Conservation (phyloP, 2,329 filamentous ascomycete species). For the Cryphonectria nitschkei region DNA sequence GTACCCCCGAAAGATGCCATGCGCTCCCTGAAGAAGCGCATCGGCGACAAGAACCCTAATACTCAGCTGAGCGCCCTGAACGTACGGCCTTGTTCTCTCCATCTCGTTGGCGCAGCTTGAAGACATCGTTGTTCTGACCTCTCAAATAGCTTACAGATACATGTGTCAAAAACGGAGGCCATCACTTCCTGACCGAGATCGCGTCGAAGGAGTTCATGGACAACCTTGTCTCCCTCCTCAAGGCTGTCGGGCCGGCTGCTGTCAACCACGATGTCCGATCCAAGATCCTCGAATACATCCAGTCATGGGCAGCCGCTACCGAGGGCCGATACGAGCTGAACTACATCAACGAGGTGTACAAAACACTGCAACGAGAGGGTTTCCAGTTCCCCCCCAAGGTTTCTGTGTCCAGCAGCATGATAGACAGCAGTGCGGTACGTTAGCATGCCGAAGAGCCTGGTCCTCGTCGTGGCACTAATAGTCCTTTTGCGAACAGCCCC, state of each 20-base stretch:
- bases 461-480: neutral
- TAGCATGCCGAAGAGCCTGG: slow-evolving; percentile 40
- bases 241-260: slow-evolving; percentile 73
- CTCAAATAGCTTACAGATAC: slow-evolving; percentile 80
- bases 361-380: slow-evolving; percentile 78
- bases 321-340: slow-evolving; percentile 80
- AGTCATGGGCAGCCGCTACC: slow-evolving; percentile 89
- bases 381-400: slow-evolving; percentile 87
- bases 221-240: slow-evolving; percentile 87
- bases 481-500: slow-evolving; percentile 61
- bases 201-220: slow-evolving; percentile 98
- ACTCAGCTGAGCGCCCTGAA: slow-evolving; percentile 93
- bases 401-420: slow-evolving; percentile 92
- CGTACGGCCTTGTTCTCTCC: slow-evolving; percentile 51
- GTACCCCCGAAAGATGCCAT: slow-evolving; percentile 98
- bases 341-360: slow-evolving; percentile 90
- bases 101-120: neutral
- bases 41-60: slow-evolving; percentile 98
- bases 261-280: slow-evolving; percentile 83
- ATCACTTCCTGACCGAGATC: slow-evolving; percentile 93
- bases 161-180: slow-evolving; percentile 96
- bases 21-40: slow-evolving; percentile 90
- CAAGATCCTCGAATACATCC: slow-evolving; percentile 92
- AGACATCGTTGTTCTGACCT: slow-evolving; percentile 8
- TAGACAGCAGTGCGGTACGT: slow-evolving; percentile 87